phyloP scores from a whole-genome alignment of 495 filamentous ascomycete species.

The Penicillium canescens region DNA sequence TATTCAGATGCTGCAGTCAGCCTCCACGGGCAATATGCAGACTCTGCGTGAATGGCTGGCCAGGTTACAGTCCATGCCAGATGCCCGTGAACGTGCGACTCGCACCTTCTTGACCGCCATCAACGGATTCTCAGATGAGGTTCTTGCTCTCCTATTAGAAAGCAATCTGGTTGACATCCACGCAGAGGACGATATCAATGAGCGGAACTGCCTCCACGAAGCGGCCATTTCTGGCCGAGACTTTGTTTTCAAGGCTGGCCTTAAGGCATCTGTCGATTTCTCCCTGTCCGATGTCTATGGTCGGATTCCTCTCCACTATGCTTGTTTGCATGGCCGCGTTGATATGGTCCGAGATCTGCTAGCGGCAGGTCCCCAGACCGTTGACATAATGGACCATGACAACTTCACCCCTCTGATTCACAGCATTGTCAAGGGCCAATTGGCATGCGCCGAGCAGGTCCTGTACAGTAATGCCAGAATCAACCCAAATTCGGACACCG shows the following conservation, averaged over 20 bases:
- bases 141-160: slow-evolving; percentile 72
- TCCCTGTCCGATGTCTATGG: slow-evolving; percentile 87
- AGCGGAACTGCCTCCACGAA: slow-evolving; percentile 93
- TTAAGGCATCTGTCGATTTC: slow-evolving; percentile 71
- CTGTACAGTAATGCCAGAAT: slow-evolving; percentile 72
- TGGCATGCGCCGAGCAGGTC: slow-evolving; percentile 74
- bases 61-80: slow-evolving; percentile 53
- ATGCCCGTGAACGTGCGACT: slow-evolving; percentile 72
- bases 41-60: slow-evolving; percentile 63
- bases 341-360: slow-evolving; percentile 79
- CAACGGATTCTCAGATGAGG: slow-evolving; percentile 76
- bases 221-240: slow-evolving; percentile 84
- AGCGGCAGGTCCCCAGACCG: slow-evolving; percentile 58
- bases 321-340: slow-evolving; percentile 88
- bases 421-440: slow-evolving; percentile 82
- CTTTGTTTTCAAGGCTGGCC: slow-evolving; percentile 72
- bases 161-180: slow-evolving; percentile 83
- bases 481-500: slow-evolving; percentile 76
- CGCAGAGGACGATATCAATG: slow-evolving; percentile 94
- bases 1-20: slow-evolving; percentile 82
- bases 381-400: slow-evolving; percentile 88
- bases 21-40: slow-evolving; percentile 68
- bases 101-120: slow-evolving; percentile 86
- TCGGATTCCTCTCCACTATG: slow-evolving; percentile 90
- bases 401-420: slow-evolving; percentile 97